Evolutionary conservation across 1,139 yeast genomes (phyloP).

Genomic region (Hyphopichia wangnamkhiaoensis): DNA sequence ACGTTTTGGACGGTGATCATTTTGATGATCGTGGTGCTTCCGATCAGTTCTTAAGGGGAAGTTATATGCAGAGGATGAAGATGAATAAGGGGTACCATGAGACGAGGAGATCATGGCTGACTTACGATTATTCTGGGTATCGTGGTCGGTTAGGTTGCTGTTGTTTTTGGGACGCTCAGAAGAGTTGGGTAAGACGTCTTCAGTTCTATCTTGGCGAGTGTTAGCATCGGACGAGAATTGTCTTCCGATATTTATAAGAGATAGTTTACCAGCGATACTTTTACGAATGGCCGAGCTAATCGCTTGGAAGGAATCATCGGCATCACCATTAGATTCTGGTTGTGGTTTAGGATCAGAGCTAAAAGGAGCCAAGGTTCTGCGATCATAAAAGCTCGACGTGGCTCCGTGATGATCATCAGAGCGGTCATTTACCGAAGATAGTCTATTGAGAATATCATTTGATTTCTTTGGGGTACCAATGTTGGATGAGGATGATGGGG

Average conservation of each 20-base stretch:
- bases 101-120: not conserved
- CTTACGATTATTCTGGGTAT: not conserved
- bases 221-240: not conserved
- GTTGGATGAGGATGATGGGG: not conserved
- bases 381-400: not conserved
- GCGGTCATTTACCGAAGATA: not conserved
- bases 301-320: conserved; percentile 32
- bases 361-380: not conserved
- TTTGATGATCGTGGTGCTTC: no score
- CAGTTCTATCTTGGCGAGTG: not conserved
- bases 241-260: conserved; percentile 8
- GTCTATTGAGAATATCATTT: not conserved
- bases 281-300: conserved; percentile 41
- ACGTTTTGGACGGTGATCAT: no score
- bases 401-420: not conserved
- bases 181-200: not conserved
- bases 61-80: not conserved
- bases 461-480: not conserved
- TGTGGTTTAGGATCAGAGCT: not conserved
- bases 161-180: no score
- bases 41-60: no score
- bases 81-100: not conserved
- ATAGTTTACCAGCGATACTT: conserved; percentile 37
- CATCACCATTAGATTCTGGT: not conserved
- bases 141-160: no score